A percentile compares a stretch with the other conserved stretches of the same genome.
These are phyloP conservation scores for Medicago lupulina DNA, from an alignment of 306 rosid species.

Conservation along the genomic window DNA sequence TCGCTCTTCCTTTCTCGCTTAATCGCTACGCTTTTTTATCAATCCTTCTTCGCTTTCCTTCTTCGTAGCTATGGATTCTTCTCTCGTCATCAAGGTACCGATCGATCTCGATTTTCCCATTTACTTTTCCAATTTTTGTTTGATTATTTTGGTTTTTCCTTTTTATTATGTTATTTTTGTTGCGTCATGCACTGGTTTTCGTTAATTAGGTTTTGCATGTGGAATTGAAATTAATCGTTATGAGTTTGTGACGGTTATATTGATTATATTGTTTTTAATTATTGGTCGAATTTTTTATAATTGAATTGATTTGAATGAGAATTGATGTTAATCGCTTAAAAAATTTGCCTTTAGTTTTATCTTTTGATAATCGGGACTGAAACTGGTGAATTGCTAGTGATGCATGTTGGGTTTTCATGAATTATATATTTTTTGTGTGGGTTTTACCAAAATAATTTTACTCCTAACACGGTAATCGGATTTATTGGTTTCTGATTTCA, in stretches of 20 bases:
- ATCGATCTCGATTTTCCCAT: too few relatives aligned
- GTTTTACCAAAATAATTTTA: background rate
- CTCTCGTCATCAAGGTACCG: too few relatives aligned
- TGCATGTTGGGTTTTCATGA: constrained; percentile 7
- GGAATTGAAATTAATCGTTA: background rate
- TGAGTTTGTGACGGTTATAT: background rate
- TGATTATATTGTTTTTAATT: constrained; percentile 7
- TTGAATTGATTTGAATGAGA: background rate
- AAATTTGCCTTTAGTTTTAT: background rate
- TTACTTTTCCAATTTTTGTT: too few relatives aligned
- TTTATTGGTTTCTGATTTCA: too few relatives aligned
- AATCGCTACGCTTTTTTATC: too few relatives aligned
- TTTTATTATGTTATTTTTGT: background rate
- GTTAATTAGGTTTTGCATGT: background rate
- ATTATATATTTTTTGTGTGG: background rate
- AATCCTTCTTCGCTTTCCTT: too few relatives aligned
- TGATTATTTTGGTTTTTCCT: too few relatives aligned
- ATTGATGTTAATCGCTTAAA: background rate
- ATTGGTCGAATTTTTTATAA: background rate
- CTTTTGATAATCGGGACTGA: constrained; percentile 5
- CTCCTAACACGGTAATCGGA: background rate
- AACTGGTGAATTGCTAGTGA: background rate
- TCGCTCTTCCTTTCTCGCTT: too few relatives aligned
- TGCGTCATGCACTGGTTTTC: constrained; percentile 7
- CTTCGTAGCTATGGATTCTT: too few relatives aligned